A percentile compares a stretch with the other conserved stretches of the same genome.
Evolutionary conservation across 2,329 filamentous ascomycete genomes (phyloP).

Genomic region (Hypomyces rosellus): DNA sequence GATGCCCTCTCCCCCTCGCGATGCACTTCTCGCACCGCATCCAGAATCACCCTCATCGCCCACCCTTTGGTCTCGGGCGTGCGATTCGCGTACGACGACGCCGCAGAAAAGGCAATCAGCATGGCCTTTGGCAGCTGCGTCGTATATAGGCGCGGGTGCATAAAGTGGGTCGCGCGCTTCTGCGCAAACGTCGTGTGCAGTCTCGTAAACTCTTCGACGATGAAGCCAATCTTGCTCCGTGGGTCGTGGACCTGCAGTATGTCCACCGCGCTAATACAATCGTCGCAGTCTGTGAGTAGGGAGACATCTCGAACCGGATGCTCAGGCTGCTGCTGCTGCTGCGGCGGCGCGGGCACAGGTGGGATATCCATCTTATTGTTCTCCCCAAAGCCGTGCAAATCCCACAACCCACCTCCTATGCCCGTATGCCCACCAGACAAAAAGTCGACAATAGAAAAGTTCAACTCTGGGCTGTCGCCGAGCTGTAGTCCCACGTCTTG

Average conservation of each 20-base stretch:
- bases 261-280: constrained; percentile 21
- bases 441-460: constrained; percentile 30
- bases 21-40: constrained; percentile 32
- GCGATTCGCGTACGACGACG: constrained; percentile 32
- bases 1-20: constrained; percentile 26
- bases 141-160: constrained; percentile 38
- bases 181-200: constrained; percentile 30
- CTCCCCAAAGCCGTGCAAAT: constrained; percentile 13
- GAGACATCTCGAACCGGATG: constrained; percentile 26
- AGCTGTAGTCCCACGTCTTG: constrained; percentile 18
- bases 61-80: constrained; percentile 32
- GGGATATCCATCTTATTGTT: constrained; percentile 27
- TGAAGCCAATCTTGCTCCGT: constrained; percentile 28
- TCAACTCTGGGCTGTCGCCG: constrained; percentile 19
- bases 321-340: constrained; percentile 9
- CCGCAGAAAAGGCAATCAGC: constrained; percentile 33
- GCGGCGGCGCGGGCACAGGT: constrained; percentile 20
- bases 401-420: constrained; percentile 7
- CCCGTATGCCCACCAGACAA: constrained; percentile 19
- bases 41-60: constrained; percentile 33
- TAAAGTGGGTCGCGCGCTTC: constrained; percentile 33
- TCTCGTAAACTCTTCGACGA: constrained; percentile 25
- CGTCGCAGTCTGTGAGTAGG: constrained; percentile 17
- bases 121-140: constrained; percentile 33
- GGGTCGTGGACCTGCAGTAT: constrained; percentile 31